Conservation (phyloP, 2,329 filamentous ascomycete genomes). For the Fusarium nodosum region DNA sequence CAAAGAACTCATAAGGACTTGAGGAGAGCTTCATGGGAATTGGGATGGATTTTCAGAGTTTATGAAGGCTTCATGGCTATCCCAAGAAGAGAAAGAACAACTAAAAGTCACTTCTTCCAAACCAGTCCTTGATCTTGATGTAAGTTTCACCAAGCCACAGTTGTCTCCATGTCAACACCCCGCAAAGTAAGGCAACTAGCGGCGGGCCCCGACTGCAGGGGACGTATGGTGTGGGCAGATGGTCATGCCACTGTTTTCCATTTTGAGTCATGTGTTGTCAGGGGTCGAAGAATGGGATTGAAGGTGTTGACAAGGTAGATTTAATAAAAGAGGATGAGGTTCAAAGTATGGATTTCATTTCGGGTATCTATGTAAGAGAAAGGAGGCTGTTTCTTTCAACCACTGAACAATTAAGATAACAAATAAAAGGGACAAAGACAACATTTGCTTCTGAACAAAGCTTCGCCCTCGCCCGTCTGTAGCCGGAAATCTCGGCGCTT, state of each 20-base stretch:
- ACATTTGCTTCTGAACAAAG: neutral
- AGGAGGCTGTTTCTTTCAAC: conserved; percentile 20
- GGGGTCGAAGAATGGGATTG: conserved; percentile 22
- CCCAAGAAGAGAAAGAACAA: neutral
- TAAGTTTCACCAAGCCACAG: conserved; percentile 34
- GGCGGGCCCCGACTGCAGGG: conserved; percentile 40
- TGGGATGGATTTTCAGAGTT: neutral
- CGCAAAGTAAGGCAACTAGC: conserved; percentile 20
- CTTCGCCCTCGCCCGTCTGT: conserved; percentile 1
- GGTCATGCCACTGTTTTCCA: conserved; percentile 44
- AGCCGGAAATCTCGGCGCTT: neutral
- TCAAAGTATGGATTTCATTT: conserved; percentile 31
- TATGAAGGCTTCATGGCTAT: neutral
- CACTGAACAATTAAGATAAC: conserved; percentile 16
- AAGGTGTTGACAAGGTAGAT: conserved; percentile 8
- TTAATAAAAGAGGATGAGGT: neutral
- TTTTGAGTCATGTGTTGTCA: conserved; percentile 28
- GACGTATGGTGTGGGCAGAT: conserved; percentile 44
- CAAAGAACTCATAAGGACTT: neutral
- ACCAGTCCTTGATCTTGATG: neutral
- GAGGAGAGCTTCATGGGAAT: neutral
- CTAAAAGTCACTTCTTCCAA: neutral
- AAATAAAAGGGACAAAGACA: conserved; percentile 15
- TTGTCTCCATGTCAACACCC: conserved; percentile 6
- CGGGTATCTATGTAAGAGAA: conserved; percentile 39